Evolutionary conservation across 805 yeast genomes (phyloP).

Genomic region (Hanseniaspora thailandica): DNA sequence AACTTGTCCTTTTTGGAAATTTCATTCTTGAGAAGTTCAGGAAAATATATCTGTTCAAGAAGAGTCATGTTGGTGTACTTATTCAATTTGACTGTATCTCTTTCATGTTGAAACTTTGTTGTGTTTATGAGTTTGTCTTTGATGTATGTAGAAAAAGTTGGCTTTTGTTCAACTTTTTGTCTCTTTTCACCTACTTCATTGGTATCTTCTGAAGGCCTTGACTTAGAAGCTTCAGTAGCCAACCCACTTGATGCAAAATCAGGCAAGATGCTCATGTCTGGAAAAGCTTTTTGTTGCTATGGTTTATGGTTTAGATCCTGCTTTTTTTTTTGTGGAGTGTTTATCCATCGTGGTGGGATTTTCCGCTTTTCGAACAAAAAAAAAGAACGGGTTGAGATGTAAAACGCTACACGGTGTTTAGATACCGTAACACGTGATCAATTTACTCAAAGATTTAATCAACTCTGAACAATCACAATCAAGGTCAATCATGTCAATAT

Average conservation of each 20-base stretch:
- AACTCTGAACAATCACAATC: no score
- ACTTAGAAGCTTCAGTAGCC: background rate
- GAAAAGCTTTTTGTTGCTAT: no score
- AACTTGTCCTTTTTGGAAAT: background rate
- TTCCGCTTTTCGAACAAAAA: no score
- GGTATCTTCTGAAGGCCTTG: background rate
- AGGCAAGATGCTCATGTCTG: constrained; percentile 12
- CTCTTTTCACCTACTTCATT: background rate
- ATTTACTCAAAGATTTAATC: no score
- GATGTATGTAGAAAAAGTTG: background rate
- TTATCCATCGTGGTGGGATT: no score
- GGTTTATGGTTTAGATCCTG: no score
- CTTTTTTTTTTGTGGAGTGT: background rate
- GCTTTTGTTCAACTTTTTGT: background rate
- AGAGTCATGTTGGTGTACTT: constrained; percentile 1
- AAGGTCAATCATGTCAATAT: no score
- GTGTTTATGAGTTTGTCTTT: background rate
- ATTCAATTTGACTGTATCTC: background rate
- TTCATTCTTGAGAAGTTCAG: constrained; percentile 1
- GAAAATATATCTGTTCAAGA: constrained; percentile 8
- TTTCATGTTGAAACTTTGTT: background rate
- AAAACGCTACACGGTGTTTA: no score
- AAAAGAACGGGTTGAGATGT: no score
- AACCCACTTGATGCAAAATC: constrained; percentile 7
- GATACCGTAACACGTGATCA: no score